Evolutionary conservation across 2,329 filamentous ascomycete genomes (phyloP).

Genomic region (Ascomycota sp.): DNA sequence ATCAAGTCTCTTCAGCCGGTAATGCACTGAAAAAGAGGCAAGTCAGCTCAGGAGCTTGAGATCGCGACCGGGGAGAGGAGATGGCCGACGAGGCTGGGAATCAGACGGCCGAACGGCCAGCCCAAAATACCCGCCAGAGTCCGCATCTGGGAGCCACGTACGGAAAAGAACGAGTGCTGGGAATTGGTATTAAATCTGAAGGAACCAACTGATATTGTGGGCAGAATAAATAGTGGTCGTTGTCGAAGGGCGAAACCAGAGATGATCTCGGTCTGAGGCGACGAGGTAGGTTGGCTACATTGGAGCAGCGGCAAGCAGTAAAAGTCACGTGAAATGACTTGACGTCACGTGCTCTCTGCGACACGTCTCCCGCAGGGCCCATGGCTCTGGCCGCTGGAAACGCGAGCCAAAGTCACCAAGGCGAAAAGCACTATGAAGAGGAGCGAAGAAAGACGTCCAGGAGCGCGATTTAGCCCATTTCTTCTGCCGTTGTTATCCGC

Average conservation of each 20-base stretch:
- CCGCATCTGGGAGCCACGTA: constrained; percentile 6
- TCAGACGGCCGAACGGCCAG: no score
- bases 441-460: no score
- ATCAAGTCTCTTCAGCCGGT: no score
- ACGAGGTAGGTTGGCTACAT: constrained; percentile 1
- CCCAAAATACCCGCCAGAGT: no score
- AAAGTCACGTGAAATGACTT: not conserved
- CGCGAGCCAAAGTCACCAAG: no score
- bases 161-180: constrained; percentile 14
- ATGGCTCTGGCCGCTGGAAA: no score
- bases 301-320: not conserved
- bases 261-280: constrained; percentile 4
- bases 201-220: constrained; percentile 19
- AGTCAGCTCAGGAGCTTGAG: constrained; percentile 1
- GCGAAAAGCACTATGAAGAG: no score
- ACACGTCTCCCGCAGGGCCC: no score
- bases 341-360: no score
- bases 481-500: no score
- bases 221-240: constrained; percentile 17
- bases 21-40: constrained; percentile 6
- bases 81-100: not conserved
- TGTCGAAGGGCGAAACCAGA: constrained; percentile 9
- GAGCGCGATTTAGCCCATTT: no score
- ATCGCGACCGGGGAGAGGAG: not conserved
- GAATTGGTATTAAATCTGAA: constrained; percentile 13